These are phyloP conservation scores for Sporisorium sorghi DNA, from an alignment of 1,284 basidiomycete species.

Conservation along the genomic window DNA sequence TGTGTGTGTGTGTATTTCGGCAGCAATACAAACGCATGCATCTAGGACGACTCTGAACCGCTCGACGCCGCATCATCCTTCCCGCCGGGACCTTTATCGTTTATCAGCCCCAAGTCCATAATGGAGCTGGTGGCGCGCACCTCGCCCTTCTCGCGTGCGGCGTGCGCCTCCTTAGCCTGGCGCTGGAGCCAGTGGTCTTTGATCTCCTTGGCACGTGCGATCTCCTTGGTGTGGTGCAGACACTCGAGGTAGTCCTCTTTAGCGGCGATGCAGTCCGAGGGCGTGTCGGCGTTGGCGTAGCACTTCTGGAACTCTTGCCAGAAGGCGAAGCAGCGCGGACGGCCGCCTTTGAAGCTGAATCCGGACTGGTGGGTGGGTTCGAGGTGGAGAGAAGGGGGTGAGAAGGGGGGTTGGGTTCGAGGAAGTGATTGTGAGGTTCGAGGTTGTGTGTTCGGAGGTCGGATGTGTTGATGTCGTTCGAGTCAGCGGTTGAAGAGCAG, in stretches of 20 bases:
- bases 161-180: constrained; percentile 55
- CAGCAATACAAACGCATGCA: too few relatives aligned
- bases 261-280: constrained; percentile 78
- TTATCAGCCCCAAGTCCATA: constrained; percentile 58
- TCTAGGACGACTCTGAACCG: constrained; percentile 2
- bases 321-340: constrained; percentile 87
- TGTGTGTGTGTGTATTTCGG: too few relatives aligned
- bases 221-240: constrained; percentile 87
- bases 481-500: neutral
- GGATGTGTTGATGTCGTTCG: neutral
- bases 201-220: constrained; percentile 60
- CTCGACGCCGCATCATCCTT: neutral
- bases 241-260: constrained; percentile 94
- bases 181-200: constrained; percentile 61
- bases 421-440: too few relatives aligned
- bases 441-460: neutral
- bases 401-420: too few relatives aligned
- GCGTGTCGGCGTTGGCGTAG: constrained; percentile 84
- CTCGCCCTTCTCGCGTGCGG: constrained; percentile 58
- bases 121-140: constrained; percentile 57
- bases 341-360: constrained; percentile 79
- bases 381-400: neutral
- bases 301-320: constrained; percentile 86
- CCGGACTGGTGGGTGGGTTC: constrained; percentile 71
- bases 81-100: constrained; percentile 12